Evolutionary conservation across 2,329 filamentous ascomycete genomes (phyloP).

Genomic region (Venturia pyrina): DNA sequence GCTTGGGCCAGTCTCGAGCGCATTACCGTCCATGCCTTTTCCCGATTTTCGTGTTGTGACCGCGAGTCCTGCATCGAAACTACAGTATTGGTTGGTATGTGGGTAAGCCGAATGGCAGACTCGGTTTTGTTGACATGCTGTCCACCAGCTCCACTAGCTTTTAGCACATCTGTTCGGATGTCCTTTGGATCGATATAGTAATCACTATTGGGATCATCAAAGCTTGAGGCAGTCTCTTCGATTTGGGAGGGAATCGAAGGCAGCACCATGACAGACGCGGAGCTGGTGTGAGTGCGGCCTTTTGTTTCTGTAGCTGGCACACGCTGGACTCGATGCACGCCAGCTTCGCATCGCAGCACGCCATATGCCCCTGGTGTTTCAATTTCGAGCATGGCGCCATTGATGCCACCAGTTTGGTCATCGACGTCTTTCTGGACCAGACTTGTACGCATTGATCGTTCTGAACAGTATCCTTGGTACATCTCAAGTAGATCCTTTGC

Average conservation of each 20-base stretch:
- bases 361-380: slow-evolving; percentile 70
- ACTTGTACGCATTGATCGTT: slow-evolving; percentile 53
- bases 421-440: slow-evolving; percentile 75
- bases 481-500: slow-evolving; percentile 79
- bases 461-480: slow-evolving; percentile 72
- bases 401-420: slow-evolving; percentile 44
- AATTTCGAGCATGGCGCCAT: slow-evolving; percentile 83
- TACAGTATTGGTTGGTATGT: slow-evolving; percentile 74
- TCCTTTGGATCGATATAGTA: slow-evolving; percentile 84
- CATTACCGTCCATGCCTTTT: slow-evolving; percentile 76
- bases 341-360: slow-evolving; percentile 73
- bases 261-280: slow-evolving; percentile 83
- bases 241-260: slow-evolving; percentile 62
- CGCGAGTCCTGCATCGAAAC: slow-evolving; percentile 90
- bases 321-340: slow-evolving; percentile 90
- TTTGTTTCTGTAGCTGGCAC: slow-evolving; percentile 85
- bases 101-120: slow-evolving; percentile 85
- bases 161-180: slow-evolving; percentile 79
- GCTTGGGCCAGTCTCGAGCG: slow-evolving; percentile 72
- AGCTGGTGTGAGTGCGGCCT: slow-evolving; percentile 87
- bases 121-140: slow-evolving; percentile 99
- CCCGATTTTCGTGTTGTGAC: slow-evolving; percentile 81
- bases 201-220: slow-evolving; percentile 78
- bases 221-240: slow-evolving; percentile 46
- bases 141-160: slow-evolving; percentile 81